phyloP scores from a whole-genome alignment of 495 filamentous ascomycete genomes.

The Tuber indicum region DNA sequence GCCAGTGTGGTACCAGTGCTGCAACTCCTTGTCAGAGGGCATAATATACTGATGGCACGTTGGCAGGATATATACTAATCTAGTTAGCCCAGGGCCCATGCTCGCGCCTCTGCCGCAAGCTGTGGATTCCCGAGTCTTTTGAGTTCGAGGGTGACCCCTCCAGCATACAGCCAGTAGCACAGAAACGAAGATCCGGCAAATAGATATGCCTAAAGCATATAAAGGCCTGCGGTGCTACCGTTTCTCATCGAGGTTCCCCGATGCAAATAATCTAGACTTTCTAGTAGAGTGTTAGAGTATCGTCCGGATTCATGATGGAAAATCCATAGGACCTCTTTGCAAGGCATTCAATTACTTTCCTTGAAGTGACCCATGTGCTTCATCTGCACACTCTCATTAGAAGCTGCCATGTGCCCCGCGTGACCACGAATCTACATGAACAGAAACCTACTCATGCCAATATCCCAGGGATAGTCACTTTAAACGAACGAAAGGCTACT shows the following conservation, averaged over 20 bases:
- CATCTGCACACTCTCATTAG: not conserved
- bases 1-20: not conserved
- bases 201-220: not conserved
- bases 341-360: not conserved
- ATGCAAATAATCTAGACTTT: not conserved
- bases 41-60: not conserved
- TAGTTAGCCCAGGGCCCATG: not conserved
- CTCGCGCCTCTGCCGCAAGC: not conserved
- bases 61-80: not conserved
- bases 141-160: not conserved
- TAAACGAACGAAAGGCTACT: not conserved
- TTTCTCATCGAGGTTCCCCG: not conserved
- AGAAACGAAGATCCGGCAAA: not conserved
- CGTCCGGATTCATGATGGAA: not conserved
- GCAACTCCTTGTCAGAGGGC: not conserved
- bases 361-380: not conserved
- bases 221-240: not conserved
- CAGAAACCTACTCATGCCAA: not conserved
- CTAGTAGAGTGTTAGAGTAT: not conserved
- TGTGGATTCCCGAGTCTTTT: not conserved
- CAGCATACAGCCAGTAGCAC: not conserved
- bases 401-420: not conserved
- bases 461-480: not conserved
- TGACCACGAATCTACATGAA: not conserved
- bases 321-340: not conserved